Percentiles rank a stretch among this genome's conserved stretches.
Conservation (phyloP, 345 rosid species). For the Eucalyptus melliodora region DNA sequence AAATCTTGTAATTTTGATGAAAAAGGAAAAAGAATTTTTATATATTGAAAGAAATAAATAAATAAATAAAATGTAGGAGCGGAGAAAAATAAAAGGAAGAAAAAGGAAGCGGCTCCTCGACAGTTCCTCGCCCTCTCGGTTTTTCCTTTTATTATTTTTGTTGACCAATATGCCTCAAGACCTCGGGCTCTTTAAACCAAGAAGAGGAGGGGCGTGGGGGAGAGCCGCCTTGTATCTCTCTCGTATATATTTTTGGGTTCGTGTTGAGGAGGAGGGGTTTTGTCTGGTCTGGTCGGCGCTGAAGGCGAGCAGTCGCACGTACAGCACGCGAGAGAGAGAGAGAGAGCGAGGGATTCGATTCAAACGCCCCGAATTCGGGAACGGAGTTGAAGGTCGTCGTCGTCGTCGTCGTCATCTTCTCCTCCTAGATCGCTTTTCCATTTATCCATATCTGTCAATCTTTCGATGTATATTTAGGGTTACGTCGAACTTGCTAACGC, state of each 20-base stretch:
- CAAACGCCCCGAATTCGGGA: background rate
- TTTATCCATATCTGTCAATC: background rate
- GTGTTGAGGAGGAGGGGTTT: background rate
- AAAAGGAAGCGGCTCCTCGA: too few species aligned
- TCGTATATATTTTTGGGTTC: background rate
- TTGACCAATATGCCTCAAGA: too few species aligned
- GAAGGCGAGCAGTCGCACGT: background rate
- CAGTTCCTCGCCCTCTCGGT: too few species aligned
- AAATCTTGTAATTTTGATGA: too few species aligned
- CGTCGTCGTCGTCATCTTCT: background rate
- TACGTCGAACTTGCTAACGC: background rate
- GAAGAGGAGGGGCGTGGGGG: too few species aligned
- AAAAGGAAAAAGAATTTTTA: too few species aligned
- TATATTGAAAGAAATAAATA: too few species aligned
- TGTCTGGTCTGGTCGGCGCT: background rate
- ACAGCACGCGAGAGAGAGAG: background rate
- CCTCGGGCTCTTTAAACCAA: too few species aligned
- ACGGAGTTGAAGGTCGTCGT: background rate
- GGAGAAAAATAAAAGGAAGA: too few species aligned
- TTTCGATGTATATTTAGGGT: background rate
- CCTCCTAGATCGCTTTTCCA: background rate
- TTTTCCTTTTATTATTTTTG: too few species aligned
- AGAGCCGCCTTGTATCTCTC: background rate
- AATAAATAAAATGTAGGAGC: too few species aligned
- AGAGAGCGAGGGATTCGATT: background rate